Evolutionary conservation across 192 early-diverging fungal species (phyloP), one percentile per base, ranked within the genome.

Genomic region (Phlyctochytrium arcticum): DNA sequence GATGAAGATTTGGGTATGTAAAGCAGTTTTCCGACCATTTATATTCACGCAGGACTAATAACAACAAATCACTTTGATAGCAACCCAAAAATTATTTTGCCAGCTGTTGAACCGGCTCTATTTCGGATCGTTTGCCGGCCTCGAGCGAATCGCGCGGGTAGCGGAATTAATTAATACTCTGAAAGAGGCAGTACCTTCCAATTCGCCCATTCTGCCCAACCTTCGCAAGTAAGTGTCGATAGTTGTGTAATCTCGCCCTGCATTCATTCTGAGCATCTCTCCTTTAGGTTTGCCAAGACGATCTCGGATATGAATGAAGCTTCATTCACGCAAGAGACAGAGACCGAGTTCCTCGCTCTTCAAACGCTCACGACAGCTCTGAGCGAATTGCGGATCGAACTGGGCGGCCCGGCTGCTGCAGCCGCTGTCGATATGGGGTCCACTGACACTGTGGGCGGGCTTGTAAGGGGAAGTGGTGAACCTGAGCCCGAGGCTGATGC

Each of bases 81-180:
- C 73, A 30, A 78, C 75, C 0, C 73, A 87, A 55, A 90, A 89
- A 65, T 66, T 83, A 3, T 78, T 88, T 44, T 75, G 82, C 6
- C 83, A 88, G 59, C 64, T 85, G 46, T 71, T 90, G 6, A 77
- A 76, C 68, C 86, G 80, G 68, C 67, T 86, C 1, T 69, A 78
- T 36, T 54, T 88, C 5, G 71, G 33, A 1, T 10, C 19, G 29
- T 31, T 19, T 21, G 55, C 35, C 55, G 55, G 55, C 5, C 17
- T 19, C 12, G 35, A 12, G n/a, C 27, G 30, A 26, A 34, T 64
- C 7, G n/a, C 49, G 8, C 62, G 35, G 5, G 54, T 64, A 7
- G 62, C 51, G 6, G 50, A 64, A 39, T 15, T 32, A n/a, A n/a
- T n/a, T n/a, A n/a, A n/a, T n/a, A n/a, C n/a, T 50, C 19, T 26